Evolutionary conservation across 805 yeast species (phyloP).

Genomic region (Kodamaea kaohsiungensis): DNA sequence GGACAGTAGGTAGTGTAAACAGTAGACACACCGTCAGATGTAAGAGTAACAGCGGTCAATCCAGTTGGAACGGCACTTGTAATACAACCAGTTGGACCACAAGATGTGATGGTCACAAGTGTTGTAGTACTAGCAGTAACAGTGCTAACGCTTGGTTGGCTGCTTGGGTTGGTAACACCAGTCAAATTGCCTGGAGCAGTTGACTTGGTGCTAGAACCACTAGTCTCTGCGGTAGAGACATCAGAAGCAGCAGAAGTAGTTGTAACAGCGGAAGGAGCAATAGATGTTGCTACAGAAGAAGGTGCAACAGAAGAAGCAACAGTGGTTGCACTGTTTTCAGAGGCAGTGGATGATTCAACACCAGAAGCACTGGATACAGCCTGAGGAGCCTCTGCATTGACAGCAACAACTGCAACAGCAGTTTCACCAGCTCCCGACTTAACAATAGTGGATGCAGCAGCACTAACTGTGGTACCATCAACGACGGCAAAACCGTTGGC

Average conservation of each 20-base stretch:
- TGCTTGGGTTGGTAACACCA: not conserved
- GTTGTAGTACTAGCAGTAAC: slow-evolving; percentile 4
- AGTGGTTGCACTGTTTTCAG: not conserved
- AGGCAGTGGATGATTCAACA: not conserved
- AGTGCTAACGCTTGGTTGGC: not conserved
- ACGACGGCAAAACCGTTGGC: not conserved
- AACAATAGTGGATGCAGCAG: not conserved
- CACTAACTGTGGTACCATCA: not conserved
- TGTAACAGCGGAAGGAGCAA: not conserved
- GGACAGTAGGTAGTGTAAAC: slow-evolving; percentile 21
- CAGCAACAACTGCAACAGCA: not conserved
- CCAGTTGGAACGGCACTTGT: slow-evolving; percentile 8
- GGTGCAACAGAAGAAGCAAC: not conserved
- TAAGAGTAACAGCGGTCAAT: slow-evolving; percentile 13
- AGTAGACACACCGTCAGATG: slow-evolving; percentile 9
- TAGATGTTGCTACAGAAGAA: not conserved
- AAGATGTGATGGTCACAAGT: slow-evolving; percentile 9
- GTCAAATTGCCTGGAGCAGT: not conserved
- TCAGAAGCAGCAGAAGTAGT: not conserved
- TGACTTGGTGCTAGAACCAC: not conserved
- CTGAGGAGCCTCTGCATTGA: not conserved
- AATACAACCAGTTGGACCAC: slow-evolving; percentile 5
- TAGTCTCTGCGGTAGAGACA: not conserved
- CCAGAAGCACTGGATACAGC: not conserved
- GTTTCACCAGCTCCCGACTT: not conserved